These are phyloP conservation scores for Hyparrhenia diplandra DNA, from an alignment of 176 grass and related monocot genomes.

Conservation along the genomic window DNA sequence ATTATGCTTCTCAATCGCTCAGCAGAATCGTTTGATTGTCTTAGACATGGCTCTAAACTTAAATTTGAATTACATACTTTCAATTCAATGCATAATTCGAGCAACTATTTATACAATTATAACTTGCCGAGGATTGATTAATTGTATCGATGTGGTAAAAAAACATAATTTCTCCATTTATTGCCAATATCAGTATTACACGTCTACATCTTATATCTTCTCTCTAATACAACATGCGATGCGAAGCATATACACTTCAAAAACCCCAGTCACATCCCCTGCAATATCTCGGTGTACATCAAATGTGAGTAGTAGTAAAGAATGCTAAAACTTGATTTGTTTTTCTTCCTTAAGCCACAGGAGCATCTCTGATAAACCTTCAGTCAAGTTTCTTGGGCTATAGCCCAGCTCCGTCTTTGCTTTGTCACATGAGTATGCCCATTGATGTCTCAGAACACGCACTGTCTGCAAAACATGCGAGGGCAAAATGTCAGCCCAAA, in stretches of 20 bases:
- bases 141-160: not conserved
- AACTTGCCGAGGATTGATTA: not conserved
- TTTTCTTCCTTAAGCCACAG: conserved; percentile 74
- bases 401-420: conserved; percentile 71
- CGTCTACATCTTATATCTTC: not conserved
- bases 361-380: conserved; percentile 76
- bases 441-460: conserved; percentile 66
- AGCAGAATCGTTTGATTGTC: not conserved
- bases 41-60: not conserved
- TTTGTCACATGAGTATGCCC: conserved; percentile 88
- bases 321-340: conserved; percentile 63
- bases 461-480: conserved; percentile 55
- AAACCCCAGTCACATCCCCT: not conserved
- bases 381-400: conserved; percentile 68
- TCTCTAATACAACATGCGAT: not conserved
- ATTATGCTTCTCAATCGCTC: not conserved
- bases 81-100: not conserved
- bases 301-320: too few relatives aligned
- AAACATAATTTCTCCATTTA: not conserved
- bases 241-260: conserved; percentile 7
- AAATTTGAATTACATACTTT: not conserved
- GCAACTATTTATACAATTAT: not conserved
- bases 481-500: conserved; percentile 14
- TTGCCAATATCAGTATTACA: not conserved
- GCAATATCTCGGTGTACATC: not conserved